Percentiles rank a stretch among this genome's conserved stretches.
phyloP scores from a whole-genome alignment of 1,284 basidiomycete species.

The Boletus calvinii region DNA sequence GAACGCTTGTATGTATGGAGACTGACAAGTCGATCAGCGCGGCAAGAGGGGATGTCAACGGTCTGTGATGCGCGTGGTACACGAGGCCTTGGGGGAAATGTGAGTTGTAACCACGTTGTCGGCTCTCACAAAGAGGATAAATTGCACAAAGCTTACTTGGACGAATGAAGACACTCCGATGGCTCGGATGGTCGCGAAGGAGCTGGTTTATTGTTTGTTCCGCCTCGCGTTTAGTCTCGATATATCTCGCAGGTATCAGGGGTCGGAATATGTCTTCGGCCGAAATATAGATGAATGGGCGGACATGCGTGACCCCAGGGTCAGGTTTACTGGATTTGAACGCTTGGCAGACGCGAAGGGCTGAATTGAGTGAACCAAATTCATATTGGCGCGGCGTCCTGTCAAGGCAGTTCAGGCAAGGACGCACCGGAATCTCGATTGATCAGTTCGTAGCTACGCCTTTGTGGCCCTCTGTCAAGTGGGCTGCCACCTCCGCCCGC shows the following conservation, averaged over 20 bases:
- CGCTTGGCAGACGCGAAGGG: slow-evolving; percentile 72
- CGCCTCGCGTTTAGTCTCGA: slow-evolving; percentile 88
- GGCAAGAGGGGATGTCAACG: slow-evolving; percentile 84
- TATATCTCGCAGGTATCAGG: slow-evolving; percentile 81
- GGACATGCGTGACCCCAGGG: slow-evolving; percentile 37
- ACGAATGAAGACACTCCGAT: slow-evolving; percentile 75
- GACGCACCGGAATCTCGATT: slow-evolving; percentile 89
- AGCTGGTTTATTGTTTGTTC: slow-evolving; percentile 66
- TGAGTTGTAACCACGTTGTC: slow-evolving; percentile 14
- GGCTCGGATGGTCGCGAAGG: slow-evolving; percentile 41
- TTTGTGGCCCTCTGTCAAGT: slow-evolving; percentile 46
- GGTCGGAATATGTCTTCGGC: slow-evolving; percentile 93
- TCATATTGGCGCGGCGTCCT: slow-evolving; percentile 14
- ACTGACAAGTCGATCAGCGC: slow-evolving; percentile 82
- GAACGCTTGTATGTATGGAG: slow-evolving; percentile 55
- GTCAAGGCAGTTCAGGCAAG: slow-evolving; percentile 3
- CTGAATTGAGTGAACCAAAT: slow-evolving; percentile 38
- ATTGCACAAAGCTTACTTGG: slow-evolving; percentile 62
- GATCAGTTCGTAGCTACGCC: slow-evolving; percentile 65
- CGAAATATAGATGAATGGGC: slow-evolving; percentile 91
- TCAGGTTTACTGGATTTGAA: slow-evolving; percentile 51
- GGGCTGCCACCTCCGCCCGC: slow-evolving; percentile 52
- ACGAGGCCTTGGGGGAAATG: slow-evolving; percentile 67
- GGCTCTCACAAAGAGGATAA: slow-evolving; percentile 14
- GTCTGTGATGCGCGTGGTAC: slow-evolving; percentile 92